Conservation (phyloP, 2,329 filamentous ascomycete species). For the Talaromyces sp. region DNA sequence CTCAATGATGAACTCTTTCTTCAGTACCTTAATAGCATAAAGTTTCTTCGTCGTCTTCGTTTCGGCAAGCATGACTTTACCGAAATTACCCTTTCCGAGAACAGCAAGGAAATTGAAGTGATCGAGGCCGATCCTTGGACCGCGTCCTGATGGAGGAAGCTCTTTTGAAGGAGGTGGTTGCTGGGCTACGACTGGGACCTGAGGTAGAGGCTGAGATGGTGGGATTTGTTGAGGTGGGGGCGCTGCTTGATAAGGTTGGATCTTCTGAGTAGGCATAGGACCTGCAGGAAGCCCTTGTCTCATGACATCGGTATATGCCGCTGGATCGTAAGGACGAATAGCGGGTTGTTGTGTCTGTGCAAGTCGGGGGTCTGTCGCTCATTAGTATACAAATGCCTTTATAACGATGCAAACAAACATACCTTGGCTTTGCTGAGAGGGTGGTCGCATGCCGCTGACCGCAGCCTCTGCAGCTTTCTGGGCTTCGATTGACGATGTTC, state of each 20-base stretch:
- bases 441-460: slow-evolving; percentile 41
- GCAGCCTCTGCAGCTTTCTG: slow-evolving; percentile 47
- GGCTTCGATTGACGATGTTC: slow-evolving; percentile 48
- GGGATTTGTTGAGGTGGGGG: slow-evolving; percentile 12
- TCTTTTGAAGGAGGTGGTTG: slow-evolving; percentile 20
- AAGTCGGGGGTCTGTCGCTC: slow-evolving; percentile 14
- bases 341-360: slow-evolving; percentile 40
- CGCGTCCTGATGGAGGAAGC: slow-evolving; percentile 29
- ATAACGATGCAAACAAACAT: slow-evolving; percentile 18
- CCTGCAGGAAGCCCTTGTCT: slow-evolving; percentile 24
- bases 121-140: slow-evolving; percentile 79
- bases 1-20: slow-evolving; percentile 99
- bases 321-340: slow-evolving; percentile 44
- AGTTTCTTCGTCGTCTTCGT: slow-evolving; percentile 87
- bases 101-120: slow-evolving; percentile 99
- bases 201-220: slow-evolving; percentile 21
- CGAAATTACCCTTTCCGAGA: slow-evolving; percentile 97
- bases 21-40: slow-evolving; percentile 97
- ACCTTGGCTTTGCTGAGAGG: slow-evolving; percentile 39
- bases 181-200: slow-evolving; percentile 15
- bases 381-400: slow-evolving; percentile 31
- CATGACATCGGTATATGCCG: slow-evolving; percentile 34
- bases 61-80: slow-evolving; percentile 98
- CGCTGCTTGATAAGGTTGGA: slow-evolving; percentile 14
- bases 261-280: slow-evolving; percentile 25